Percentiles rank a stretch among this genome's conserved stretches.
phyloP scores from a whole-genome alignment of 129 eudicot genomes.

The Glebionis coronaria region DNA sequence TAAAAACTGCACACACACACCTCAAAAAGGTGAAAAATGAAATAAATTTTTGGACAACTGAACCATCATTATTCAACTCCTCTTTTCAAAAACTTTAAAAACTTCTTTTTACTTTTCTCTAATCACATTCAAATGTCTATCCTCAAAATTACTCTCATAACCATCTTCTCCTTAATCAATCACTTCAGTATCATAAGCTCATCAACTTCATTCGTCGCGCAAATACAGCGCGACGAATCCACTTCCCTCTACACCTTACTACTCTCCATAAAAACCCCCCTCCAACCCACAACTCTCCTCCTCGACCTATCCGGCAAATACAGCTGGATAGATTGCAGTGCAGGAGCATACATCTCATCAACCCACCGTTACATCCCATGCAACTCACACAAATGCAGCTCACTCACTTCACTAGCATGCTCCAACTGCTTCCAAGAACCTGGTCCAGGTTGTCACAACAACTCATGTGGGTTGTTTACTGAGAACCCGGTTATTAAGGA shows the following conservation, averaged over 20 bases:
- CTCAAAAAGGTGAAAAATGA: no score
- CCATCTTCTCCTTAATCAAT: no score
- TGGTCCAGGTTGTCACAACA: slow-evolving; percentile 42
- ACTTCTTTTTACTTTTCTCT: no score
- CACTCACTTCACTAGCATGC: slow-evolving; percentile 23
- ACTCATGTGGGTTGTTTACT: slow-evolving; percentile 35
- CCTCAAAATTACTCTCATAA: no score
- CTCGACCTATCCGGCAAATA: slow-evolving; percentile 53
- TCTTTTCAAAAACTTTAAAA: no score
- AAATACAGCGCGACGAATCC: slow-evolving; percentile 32
- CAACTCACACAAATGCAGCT: slow-evolving; percentile 23
- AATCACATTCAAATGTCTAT: no score
- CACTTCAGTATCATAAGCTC: not conserved
- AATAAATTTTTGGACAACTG: no score
- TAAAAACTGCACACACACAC: no score
- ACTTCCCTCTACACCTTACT: slow-evolving; percentile 42
- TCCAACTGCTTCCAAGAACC: slow-evolving; percentile 27
- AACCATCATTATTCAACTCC: no score
- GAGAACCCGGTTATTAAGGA: slow-evolving; percentile 41
- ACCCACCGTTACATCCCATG: slow-evolving; percentile 36
- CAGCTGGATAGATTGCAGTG: slow-evolving; percentile 43
- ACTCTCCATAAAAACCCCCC: slow-evolving; percentile 46
- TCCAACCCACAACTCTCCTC: slow-evolving; percentile 37
- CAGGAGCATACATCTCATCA: slow-evolving; percentile 34
- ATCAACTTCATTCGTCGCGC: slow-evolving; percentile 43